phyloP scores from a whole-genome alignment of 352 stramenopile genomes.

The Pythium phragmitis region DNA sequence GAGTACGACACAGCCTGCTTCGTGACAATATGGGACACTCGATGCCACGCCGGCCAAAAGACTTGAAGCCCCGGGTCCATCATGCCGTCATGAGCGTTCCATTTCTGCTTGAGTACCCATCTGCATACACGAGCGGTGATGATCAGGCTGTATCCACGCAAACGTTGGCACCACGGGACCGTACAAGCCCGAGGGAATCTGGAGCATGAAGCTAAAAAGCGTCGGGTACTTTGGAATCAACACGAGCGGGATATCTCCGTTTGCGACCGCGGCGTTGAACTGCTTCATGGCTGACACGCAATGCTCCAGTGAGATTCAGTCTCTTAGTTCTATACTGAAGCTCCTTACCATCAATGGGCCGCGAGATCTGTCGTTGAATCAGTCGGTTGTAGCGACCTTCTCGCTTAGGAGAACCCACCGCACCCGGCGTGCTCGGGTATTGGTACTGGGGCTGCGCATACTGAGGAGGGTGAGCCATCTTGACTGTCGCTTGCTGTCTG shows the following conservation, averaged over 20 bases:
- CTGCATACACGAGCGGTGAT: not conserved
- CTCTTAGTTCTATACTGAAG: not conserved
- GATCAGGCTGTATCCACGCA: not conserved
- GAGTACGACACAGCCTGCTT: constrained; percentile 85
- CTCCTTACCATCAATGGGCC: constrained; percentile 43
- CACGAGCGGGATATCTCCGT: constrained; percentile 66
- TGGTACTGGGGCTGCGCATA: constrained; percentile 21
- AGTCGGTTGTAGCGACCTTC: constrained; percentile 41
- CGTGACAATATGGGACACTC: constrained; percentile 86
- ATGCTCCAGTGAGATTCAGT: not conserved
- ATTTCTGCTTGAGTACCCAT: constrained; percentile 85
- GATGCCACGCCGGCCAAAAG: constrained; percentile 76
- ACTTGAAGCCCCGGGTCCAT: constrained; percentile 78
- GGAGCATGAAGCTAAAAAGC: constrained; percentile 48
- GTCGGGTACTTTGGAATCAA: constrained; percentile 55
- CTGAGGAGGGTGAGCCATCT: constrained; percentile 1
- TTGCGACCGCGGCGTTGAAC: constrained; percentile 46
- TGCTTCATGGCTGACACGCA: constrained; percentile 34
- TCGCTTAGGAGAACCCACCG: constrained; percentile 12
- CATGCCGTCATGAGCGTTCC: constrained; percentile 77
- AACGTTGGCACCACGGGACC: not conserved
- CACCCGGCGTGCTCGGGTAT: constrained; percentile 4
- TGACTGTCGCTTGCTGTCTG: not conserved
- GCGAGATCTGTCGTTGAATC: constrained; percentile 50
- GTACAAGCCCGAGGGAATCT: constrained; percentile 57